phyloP scores from a whole-genome alignment of 2,329 filamentous ascomycete genomes.

The Furcasterigmium sp. region DNA sequence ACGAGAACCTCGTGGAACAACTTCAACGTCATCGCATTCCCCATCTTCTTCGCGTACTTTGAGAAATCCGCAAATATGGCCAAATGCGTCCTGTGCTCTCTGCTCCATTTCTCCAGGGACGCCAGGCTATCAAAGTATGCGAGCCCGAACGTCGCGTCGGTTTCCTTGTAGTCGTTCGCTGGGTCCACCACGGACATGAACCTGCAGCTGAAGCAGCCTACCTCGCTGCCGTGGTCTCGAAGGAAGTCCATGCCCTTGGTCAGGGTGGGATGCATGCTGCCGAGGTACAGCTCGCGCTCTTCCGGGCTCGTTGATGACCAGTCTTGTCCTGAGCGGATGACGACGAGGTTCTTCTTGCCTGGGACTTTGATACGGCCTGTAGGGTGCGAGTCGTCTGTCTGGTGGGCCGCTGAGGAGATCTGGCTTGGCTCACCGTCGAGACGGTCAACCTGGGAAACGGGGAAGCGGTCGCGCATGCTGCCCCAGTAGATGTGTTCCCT shows the following conservation, averaged over 20 bases:
- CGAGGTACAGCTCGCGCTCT: conserved; percentile 35
- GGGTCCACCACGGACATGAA: conserved; percentile 35
- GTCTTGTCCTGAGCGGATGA: conserved; percentile 40
- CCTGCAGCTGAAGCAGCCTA: conserved; percentile 36
- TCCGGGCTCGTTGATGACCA: conserved; percentile 32
- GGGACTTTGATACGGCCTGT: conserved; percentile 20
- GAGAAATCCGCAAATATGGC: conserved; percentile 34
- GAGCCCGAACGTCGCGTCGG: conserved; percentile 34
- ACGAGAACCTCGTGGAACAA: conserved; percentile 36
- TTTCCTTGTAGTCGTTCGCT: conserved; percentile 13
- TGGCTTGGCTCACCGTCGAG: conserved; percentile 25
- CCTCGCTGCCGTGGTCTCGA: conserved; percentile 31
- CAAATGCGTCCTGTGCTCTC: conserved; percentile 31
- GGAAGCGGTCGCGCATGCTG: conserved; percentile 37
- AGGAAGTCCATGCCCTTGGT: conserved; percentile 37
- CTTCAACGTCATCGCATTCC: conserved; percentile 26
- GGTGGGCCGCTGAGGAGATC: too few relatives aligned
- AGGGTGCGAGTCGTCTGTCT: not conserved
- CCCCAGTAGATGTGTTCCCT: conserved; percentile 40
- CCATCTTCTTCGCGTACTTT: conserved; percentile 29
- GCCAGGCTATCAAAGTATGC: conserved; percentile 35
- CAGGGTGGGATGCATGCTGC: conserved; percentile 38
- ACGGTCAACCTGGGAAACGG: conserved; percentile 28
- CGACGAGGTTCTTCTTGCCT: conserved; percentile 31
- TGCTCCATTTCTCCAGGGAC: conserved; percentile 32